Base-by-base conservation (phyloP, 306 rosid species). In the Quercus variabilis region DNA sequence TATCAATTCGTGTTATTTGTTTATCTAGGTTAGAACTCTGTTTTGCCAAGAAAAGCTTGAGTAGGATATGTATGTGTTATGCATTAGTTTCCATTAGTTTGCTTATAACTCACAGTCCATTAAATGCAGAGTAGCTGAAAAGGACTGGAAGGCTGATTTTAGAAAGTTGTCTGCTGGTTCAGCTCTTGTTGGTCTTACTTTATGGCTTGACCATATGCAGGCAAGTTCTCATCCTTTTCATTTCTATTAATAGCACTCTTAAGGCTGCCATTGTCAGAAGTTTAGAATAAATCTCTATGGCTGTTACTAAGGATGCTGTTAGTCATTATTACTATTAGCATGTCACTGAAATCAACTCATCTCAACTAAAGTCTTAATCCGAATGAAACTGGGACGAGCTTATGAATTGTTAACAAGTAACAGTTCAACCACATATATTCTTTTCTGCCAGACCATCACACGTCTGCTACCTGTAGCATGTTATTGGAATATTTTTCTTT, bases 201-300 rank as follows among this genome's bases (percentile, higher is more conserved):
- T 94, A 69, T 94, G 99, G 99, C 97, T 94, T 81, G 99, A 94
- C 79, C 90, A 86, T 75, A 94, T 94, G 99, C 99, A 94, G 97
- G 99, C 88, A 82, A 87, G 82, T 77, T 77, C 78, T 63, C 14
- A 19, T 54, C 78, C 74, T 5, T 35, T 8, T n/a, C 38, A 8
- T 20, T n/a, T 23, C 28, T 67, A 26, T 67, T 18, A 35, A 30
- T 3, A 43, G 28, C 54, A 49, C 74, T 68, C 19, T 79, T 41
- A 51, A 71, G 52, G 28, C 63, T 35, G 6, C 43, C 58, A 9
- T 25, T 25, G 70, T 59, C 68, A 62, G 23, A n/a, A 46, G 64
- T 51, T 71, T 46, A 43, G 69, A 64, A 28, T 64, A 17, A 19
- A 64, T 64, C 20, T 64, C 17, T 30, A 6, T 64, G 70, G 41